Percentiles rank a stretch among this genome's conserved stretches.
These are phyloP conservation scores for Ricinus communis DNA, from an alignment of 345 rosid species.

Conservation along the genomic window DNA sequence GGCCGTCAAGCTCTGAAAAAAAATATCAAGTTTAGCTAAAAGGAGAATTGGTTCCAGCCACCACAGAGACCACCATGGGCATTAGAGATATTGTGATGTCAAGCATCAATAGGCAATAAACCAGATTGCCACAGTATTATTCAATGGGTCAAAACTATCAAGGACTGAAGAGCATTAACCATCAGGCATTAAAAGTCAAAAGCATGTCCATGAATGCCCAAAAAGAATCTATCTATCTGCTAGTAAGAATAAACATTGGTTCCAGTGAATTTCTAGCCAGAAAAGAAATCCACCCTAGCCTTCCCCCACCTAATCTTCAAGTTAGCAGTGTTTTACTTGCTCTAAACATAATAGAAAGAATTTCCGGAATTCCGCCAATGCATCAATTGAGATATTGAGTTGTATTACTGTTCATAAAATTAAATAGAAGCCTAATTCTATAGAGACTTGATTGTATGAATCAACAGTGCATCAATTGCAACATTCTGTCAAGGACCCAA, in stretches of 20 bases:
- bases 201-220: background rate
- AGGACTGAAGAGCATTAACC: background rate
- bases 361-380: background rate
- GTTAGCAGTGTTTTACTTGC: background rate
- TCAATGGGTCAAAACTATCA: background rate
- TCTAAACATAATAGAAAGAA: background rate
- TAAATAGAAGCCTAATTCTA: background rate
- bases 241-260: background rate
- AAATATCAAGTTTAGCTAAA: constrained; percentile 13
- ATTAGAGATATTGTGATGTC: background rate
- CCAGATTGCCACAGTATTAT: background rate
- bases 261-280: background rate
- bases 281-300: constrained; percentile 4
- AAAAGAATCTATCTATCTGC: background rate
- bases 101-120: background rate
- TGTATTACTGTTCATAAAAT: background rate
- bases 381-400: background rate
- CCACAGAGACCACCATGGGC: no score
- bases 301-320: background rate
- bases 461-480: background rate
- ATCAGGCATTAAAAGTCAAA: background rate
- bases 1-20: constrained; percentile 72
- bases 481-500: background rate
- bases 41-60: background rate
- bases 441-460: background rate